Base-by-base conservation (phyloP, 2,329 filamentous ascomycete species). In the Catunica adiposa region DNA sequence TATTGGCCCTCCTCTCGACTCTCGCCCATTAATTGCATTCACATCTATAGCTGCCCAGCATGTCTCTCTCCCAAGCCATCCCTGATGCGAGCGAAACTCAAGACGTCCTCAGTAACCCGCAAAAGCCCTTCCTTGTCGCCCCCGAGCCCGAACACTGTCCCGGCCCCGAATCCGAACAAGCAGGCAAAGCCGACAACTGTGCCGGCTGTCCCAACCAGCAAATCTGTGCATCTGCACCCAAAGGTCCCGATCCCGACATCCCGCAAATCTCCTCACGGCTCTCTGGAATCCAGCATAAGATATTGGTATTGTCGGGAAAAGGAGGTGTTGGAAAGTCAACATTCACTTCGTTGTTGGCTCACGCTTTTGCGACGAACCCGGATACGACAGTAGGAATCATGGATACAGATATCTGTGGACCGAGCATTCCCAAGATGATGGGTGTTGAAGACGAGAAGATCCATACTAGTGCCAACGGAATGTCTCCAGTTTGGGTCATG, bases 341-440 rank as follows among this genome's bases (percentile, higher is more conserved):
- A 0, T 94, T 97, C 65, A 90, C 86, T 2, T 84, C 82, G 1
- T 79, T 97, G 63, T 79, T 97, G 17, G 85, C 86, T 1, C 88
- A 95, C 66, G 89, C 86, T 1, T 94, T 98, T 63, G 87, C 92
- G 1, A 79, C 80, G 14, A 87, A 94, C 67, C 80, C 83, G 0
- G 79, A 83, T 48, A 83, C 74, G 56, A 87, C 80, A 1, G 86
- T 98, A 26, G 92, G 90, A 20, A 83, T 98, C 62, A 96, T 97
- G 88, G 92, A 98, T 69, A 94, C 92, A 5, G 92, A 98, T 68
- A 95, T 98, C 60, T 96, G 89, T 70, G 92, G 92, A 0, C 92
- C 92, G 0, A 88, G 82, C 61, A 96, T 98, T 63, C 92, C 92
- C 20, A 96, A 96, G 72, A 97, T 98, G 90, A 89, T 98, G 83